Conservation (phyloP, 2,329 filamentous ascomycete genomes). For the Xylogone sp. region DNA sequence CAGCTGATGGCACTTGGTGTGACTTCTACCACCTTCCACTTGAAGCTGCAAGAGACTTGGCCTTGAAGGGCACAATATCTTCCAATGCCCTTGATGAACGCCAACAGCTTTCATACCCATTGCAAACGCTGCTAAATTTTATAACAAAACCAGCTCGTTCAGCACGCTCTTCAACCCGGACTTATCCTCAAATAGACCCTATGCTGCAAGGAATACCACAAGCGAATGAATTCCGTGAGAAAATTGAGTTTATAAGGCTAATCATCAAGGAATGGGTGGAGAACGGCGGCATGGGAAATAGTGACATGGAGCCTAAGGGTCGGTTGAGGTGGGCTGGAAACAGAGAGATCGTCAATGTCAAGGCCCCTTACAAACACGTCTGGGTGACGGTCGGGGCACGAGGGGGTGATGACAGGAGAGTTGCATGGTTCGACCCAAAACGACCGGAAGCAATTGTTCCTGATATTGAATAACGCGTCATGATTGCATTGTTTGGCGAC, state of each 20-base stretch:
- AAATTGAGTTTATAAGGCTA: constrained; percentile 68
- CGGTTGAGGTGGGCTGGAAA: constrained; percentile 56
- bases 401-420: constrained; percentile 47
- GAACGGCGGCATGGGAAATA: constrained; percentile 68
- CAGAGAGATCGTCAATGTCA: constrained; percentile 50
- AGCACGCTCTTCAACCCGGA: constrained; percentile 44
- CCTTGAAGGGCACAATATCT: constrained; percentile 61
- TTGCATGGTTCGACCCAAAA: constrained; percentile 29
- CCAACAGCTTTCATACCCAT: constrained; percentile 66
- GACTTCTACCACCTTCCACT: constrained; percentile 74
- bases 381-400: constrained; percentile 67
- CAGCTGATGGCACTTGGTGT: constrained; percentile 69
- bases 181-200: constrained; percentile 56
- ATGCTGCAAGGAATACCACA: constrained; percentile 61
- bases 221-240: constrained; percentile 69
- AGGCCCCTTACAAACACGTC: constrained; percentile 57
- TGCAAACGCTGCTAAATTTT: constrained; percentile 72
- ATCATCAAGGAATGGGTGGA: constrained; percentile 68
- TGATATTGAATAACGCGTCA: constrained; percentile 21
- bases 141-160: constrained; percentile 42
- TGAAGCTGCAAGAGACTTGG: constrained; percentile 65
- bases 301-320: constrained; percentile 48
- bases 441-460: constrained; percentile 23
- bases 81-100: constrained; percentile 68
- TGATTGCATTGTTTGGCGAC: neutral